Base-by-base conservation (phyloP, 257 asterid genomes). In the Penstemon barbatus region DNA sequence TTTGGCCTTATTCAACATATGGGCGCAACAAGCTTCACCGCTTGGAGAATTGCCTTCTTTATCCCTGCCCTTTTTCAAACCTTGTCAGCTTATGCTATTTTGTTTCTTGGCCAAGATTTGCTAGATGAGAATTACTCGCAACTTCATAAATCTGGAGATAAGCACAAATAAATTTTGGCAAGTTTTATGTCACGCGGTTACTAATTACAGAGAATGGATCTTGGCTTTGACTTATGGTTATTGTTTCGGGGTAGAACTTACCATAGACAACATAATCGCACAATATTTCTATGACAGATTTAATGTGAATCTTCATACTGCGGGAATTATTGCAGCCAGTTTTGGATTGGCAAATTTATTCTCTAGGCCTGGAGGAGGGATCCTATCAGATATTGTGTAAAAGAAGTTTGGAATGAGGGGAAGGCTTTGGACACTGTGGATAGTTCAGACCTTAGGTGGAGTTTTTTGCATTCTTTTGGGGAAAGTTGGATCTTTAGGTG, bases 281-380 rank as follows among this genome's bases (percentile, higher is more conserved):
- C 95, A 93, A 78, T 90, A 93, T 53, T 90, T 90, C 48, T 90
- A 79, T 18, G 98, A 93, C 11, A 80, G 88, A 25, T 90, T 92
- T 69, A 57, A 88, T 49, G 80, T 87, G 39, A 86, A 85, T 52
- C 98, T 92, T 55, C 97, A 85, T 46, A 85, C 87, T 0, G 91
- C 97, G 0, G 96, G 98, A 9, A 75, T 72, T 0, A 90, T 92
- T 13, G 98, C 97, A 0, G 97, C 97, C 0, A 86, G 96, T 53
- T 92, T 92, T 11, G 96, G 97, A 2, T 59, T 92, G 56, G 96
- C 96, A 1, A 90, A 90, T 58, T 0, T 88, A 0, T 82, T 92
- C 66, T 86, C 98, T 0, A 56, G 94, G 68, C 97, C 97, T 1
- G 97, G 90, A 0, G 98, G 98, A 3, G 98, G 96, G 0, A 74